Conservation (phyloP, 208 protist species). For the Acanthamoeba healyi region DNA sequence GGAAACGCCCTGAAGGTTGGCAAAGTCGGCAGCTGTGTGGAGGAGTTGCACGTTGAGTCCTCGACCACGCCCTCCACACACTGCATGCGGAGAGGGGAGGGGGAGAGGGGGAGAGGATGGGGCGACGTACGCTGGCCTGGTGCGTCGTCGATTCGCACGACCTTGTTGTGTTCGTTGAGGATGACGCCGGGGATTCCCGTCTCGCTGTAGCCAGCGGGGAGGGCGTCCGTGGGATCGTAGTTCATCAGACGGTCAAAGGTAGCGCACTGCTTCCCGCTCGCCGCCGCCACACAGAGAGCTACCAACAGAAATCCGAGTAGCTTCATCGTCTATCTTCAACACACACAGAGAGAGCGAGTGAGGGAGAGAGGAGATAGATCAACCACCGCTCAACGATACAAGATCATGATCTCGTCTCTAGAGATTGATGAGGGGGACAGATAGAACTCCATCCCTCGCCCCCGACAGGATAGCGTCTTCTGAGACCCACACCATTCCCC, state of each 20-base stretch:
- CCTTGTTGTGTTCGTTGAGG: slow-evolving; percentile 48
- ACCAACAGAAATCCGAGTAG: background rate
- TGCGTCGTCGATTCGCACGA: background rate
- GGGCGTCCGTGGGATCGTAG: background rate
- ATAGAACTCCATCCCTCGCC: too few relatives aligned
- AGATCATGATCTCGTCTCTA: too few relatives aligned
- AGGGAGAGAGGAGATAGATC: background rate
- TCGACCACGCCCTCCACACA: too few relatives aligned
- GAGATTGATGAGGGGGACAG: too few relatives aligned
- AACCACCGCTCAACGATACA: too few relatives aligned
- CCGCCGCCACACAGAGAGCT: background rate
- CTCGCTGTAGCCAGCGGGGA: background rate
- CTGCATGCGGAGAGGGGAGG: too few relatives aligned
- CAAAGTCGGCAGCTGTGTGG: background rate
- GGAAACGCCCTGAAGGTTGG: slow-evolving; percentile 12
- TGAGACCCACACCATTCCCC: too few relatives aligned
- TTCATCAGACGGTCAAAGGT: background rate
- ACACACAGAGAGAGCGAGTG: background rate
- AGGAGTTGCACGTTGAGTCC: too few relatives aligned
- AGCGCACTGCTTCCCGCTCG: slow-evolving; percentile 16
- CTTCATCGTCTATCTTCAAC: background rate
- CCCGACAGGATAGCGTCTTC: too few relatives aligned
- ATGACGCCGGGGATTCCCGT: slow-evolving; percentile 28
- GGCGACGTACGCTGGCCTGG: slow-evolving; percentile 36
- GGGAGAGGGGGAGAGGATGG: too few relatives aligned